Conservation (phyloP, 2,329 filamentous ascomycete species). For the Alternaria sp. region DNA sequence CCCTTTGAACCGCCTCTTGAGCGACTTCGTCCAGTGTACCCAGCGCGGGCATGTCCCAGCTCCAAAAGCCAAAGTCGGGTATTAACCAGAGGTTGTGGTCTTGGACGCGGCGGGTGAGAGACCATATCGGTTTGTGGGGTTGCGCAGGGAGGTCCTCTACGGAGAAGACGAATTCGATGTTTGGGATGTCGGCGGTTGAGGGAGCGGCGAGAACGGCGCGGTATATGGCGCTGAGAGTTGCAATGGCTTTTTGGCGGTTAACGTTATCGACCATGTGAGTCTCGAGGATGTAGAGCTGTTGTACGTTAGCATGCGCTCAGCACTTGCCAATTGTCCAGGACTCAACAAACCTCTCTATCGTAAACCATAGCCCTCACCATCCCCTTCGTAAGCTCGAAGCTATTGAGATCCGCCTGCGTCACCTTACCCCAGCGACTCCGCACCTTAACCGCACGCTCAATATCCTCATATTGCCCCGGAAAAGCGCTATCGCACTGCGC, state of each 20-base stretch:
- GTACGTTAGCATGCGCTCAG: conserved; percentile 5
- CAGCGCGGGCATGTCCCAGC: conserved; percentile 43
- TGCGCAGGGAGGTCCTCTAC: conserved; percentile 43
- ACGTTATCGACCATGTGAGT: conserved; percentile 44
- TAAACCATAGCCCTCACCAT: conserved; percentile 44
- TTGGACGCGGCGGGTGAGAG: conserved; percentile 39
- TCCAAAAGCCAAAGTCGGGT: conserved; percentile 46
- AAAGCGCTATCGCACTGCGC: conserved; percentile 42
- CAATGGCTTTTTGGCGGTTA: conserved; percentile 43
- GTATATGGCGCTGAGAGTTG: conserved; percentile 37
- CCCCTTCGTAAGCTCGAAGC: conserved; percentile 40
- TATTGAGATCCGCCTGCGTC: conserved; percentile 32
- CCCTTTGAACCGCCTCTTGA: conserved; percentile 33
- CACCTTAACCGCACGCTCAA: conserved; percentile 35
- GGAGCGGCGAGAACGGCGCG: conserved; percentile 37
- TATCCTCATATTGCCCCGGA: conserved; percentile 41
- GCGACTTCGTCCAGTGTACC: conserved; percentile 39
- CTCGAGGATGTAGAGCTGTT: conserved; percentile 41
- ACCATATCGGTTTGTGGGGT: conserved; percentile 39
- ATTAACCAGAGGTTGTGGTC: conserved; percentile 45
- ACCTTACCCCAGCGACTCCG: conserved; percentile 33
- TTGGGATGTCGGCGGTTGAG: conserved; percentile 31
- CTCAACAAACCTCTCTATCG: conserved; percentile 35
- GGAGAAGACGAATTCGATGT: conserved; percentile 44
- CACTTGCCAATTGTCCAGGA: neutral